Base-by-base conservation (phyloP, 495 filamentous ascomycete genomes). In the Aspergillus sclerotioniger region DNA sequence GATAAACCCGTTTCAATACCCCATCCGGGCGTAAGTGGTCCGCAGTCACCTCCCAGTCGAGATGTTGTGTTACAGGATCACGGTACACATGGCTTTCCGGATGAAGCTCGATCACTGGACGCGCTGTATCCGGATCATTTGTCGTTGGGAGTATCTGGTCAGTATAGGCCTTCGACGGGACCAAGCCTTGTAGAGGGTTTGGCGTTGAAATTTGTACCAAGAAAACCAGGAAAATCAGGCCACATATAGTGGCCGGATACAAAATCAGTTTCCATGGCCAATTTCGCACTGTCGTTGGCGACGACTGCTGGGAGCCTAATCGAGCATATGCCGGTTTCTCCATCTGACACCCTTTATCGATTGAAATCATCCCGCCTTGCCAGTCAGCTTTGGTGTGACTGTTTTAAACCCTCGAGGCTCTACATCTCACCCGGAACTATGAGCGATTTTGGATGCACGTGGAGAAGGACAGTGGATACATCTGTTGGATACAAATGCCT, bases 81-180 rank as follows among this genome's bases (percentile, higher is more conserved):
- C 76, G 70, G 39, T 68, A 66, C 8, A 67, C 53, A 70, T 80
- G 76, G 35, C 72, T 63, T 39, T 80, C 69, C 0, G 74, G 72
- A 53, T 71, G 73, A 21, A 77, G 67, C 53, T 62, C 64, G 33
- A 73, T 71, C 2, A 51, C 20, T n/a, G 67, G 72, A 37, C 63
- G 67, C 29, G 37, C 21, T n/a, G 21, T 29, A 28, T 58, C 53
- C 0, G 32, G 41, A 3, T 28, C 50, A 5, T 57, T 1, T 29
- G 32, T 25, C 3, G 41, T 17, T 5, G 37, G 9, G 12, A 33
- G 9, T 21, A 6, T 31, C 8, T 28, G 12, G 7, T 49, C 31
- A 13, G 15, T 16, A 6, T 31, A 20, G 20, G 25, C 33, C 25
- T 46, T 29, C 19, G 33, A 8, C 32, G 16, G 51, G 20, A 28